A percentile compares a stretch with the other conserved stretches of the same genome.
These are phyloP conservation scores for Cryptococcus sp. DNA, from an alignment of 1,284 basidiomycete genomes.

Conservation along the genomic window DNA sequence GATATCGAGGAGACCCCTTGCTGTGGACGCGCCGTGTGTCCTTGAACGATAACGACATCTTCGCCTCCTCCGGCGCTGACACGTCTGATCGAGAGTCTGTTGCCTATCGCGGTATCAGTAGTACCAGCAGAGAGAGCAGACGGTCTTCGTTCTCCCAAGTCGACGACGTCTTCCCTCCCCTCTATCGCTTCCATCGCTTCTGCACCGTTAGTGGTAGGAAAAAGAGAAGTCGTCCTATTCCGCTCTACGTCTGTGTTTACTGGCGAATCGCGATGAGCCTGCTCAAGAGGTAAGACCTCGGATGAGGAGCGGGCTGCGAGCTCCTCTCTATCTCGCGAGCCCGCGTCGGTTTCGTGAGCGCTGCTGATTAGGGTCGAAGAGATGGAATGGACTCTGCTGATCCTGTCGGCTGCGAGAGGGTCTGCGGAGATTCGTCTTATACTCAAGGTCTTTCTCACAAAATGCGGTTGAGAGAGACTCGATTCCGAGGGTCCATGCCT, in stretches of 20 bases:
- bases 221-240: too few relatives aligned
- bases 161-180: background rate
- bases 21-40: too few relatives aligned
- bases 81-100: conserved; percentile 11
- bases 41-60: background rate
- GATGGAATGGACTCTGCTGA: conserved; percentile 28
- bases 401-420: conserved; percentile 19
- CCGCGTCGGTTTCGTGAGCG: too few relatives aligned
- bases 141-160: conserved; percentile 9
- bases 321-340: too few relatives aligned
- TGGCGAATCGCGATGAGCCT: too few relatives aligned
- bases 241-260: too few relatives aligned
- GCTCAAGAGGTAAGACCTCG: too few relatives aligned
- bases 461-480: conserved; percentile 18
- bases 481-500: background rate
- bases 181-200: background rate
- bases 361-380: conserved; percentile 15
- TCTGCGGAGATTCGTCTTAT: conserved; percentile 24
- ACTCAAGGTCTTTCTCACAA: conserved; percentile 18
- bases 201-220: background rate
- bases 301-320: too few relatives aligned
- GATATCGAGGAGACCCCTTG: too few relatives aligned
- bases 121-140: conserved; percentile 13
- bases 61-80: conserved; percentile 22
- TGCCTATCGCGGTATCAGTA: background rate